Percentiles rank a stretch among this genome's conserved stretches.
These are phyloP conservation scores for Brassica cretica DNA, from an alignment of 345 rosid genomes.

Conservation along the genomic window DNA sequence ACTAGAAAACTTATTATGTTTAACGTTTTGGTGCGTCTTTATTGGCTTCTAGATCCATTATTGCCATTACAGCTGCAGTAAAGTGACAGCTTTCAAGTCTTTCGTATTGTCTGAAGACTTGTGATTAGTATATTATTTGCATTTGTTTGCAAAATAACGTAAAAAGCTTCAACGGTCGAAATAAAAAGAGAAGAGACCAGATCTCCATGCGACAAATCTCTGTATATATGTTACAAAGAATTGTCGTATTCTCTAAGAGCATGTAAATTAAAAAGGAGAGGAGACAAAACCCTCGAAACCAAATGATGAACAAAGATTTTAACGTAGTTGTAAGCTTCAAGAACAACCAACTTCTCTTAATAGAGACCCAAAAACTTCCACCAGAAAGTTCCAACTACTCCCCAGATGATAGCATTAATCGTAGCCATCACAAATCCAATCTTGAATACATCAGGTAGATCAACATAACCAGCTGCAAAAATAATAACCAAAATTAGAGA, in stretches of 20 bases:
- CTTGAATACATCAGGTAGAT: conserved; percentile 84
- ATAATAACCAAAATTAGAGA: background rate
- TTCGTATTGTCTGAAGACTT: background rate
- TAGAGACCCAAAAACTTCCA: conserved; percentile 98
- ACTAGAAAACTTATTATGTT: background rate
- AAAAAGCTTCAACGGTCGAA: background rate
- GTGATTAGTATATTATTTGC: background rate
- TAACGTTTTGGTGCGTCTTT: background rate
- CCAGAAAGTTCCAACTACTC: conserved; percentile 84
- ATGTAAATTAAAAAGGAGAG: background rate
- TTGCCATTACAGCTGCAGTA: conserved; percentile 10
- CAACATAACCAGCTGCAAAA: conserved; percentile 82
- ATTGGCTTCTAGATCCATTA: conserved; percentile 1
- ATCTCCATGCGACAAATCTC: background rate
- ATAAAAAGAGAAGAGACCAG: background rate
- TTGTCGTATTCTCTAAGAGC: background rate
- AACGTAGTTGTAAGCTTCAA: conserved; percentile 16
- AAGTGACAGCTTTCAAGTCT: background rate
- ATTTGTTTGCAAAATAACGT: background rate
- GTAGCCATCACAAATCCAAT: conserved; percentile 84
- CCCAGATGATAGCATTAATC: conserved; percentile 77
- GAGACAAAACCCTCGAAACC: background rate
- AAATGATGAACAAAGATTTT: conserved; percentile 16
- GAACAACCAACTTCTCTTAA: conserved; percentile 40
- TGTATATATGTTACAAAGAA: background rate